phyloP scores from a whole-genome alignment of 2,329 filamentous ascomycete species.

The Pseudogymnoascus sp. region DNA sequence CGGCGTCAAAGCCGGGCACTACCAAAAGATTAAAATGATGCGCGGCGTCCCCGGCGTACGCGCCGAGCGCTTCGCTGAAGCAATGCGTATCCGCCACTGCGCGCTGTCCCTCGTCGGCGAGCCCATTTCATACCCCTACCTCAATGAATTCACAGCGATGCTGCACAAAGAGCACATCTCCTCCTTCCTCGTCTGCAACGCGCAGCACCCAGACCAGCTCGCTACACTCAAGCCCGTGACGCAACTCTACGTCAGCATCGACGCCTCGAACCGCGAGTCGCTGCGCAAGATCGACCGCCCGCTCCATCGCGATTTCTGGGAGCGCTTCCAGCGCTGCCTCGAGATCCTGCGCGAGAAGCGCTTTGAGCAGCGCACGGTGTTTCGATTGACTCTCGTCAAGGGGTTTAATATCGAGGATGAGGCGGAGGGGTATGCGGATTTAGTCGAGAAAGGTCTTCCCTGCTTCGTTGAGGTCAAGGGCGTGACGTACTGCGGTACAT shows the following conservation, averaged over 20 bases:
- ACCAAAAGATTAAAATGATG: conserved; percentile 97
- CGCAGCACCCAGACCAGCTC: conserved; percentile 88
- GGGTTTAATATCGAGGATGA: conserved; percentile 97
- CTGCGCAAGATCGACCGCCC: conserved; percentile 84
- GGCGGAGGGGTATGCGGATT: conserved; percentile 77
- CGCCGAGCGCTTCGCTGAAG: conserved; percentile 85
- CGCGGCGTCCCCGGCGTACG: conserved; percentile 87
- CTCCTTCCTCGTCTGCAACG: conserved; percentile 93
- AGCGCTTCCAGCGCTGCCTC: conserved; percentile 83
- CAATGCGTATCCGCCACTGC: conserved; percentile 88
- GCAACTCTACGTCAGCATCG: conserved; percentile 93
- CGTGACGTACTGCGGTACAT: conserved; percentile 92
- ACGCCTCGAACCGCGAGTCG: conserved; percentile 83
- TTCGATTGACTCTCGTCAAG: conserved; percentile 90
- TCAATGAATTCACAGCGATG: conserved; percentile 82
- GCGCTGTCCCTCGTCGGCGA: conserved; percentile 88
- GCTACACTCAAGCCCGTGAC: conserved; percentile 76
- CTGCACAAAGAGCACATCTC: conserved; percentile 82
- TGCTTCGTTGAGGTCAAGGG: conserved; percentile 95
- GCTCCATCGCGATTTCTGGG: conserved; percentile 94
- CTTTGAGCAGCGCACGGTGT: conserved; percentile 83
- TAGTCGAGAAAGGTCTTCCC: conserved; percentile 77
- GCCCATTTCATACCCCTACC: conserved; percentile 97
- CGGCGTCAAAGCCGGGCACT: conserved; percentile 85
- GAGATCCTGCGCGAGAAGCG: conserved; percentile 80